Evolutionary conservation across 345 rosid species (phyloP), one percentile per base, ranked within the genome.

Genomic region (Acer campestre): DNA sequence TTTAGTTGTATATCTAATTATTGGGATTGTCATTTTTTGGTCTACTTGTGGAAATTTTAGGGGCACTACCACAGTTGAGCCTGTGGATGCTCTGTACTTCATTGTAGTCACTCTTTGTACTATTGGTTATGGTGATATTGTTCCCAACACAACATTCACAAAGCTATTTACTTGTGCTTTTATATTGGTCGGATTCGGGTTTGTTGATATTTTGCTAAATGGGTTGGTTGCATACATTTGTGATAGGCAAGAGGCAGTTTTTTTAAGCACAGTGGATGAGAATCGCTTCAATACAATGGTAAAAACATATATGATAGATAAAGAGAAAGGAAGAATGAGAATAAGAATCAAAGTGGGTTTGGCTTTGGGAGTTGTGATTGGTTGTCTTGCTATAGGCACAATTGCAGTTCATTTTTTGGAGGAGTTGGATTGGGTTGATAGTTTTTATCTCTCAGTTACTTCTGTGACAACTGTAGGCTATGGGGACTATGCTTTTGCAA

Each of bases 381-480:
- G 83, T 4, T 90, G 91, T 70, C 73, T 92, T 63, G 89, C 88
- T 6, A 73, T 86, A 56, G 94, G 92, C 55, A 86, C 89, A 2
- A 13, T 89, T 0, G 55, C 74, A 0, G 83, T 74, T 13, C 94
- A 83, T 74, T 83, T 80, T 74, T 44, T 92, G 48, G 94, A 90
- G 78, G 44, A 62, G 0, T 38, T 89, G 82, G 73, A n/a, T 18
- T 92, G 91, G 97, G 90, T 89, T 35, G 88, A 92, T 71, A 90
- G 94, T 63, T 77, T 92, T 53, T 89, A 90, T 77, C 83, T 90
- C 22, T 81, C 91, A 10, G 92, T 91, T 31, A 92, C 90, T 8
- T 90, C 91, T 0, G 94, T 92, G 18, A 92, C 91, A 6, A 92
- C 92, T 0, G 94, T 92, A 0, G 94, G 97, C 5, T 92, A 90